Evolutionary conservation across 306 rosid species (phyloP).

Genomic region (Malus sieversii): DNA sequence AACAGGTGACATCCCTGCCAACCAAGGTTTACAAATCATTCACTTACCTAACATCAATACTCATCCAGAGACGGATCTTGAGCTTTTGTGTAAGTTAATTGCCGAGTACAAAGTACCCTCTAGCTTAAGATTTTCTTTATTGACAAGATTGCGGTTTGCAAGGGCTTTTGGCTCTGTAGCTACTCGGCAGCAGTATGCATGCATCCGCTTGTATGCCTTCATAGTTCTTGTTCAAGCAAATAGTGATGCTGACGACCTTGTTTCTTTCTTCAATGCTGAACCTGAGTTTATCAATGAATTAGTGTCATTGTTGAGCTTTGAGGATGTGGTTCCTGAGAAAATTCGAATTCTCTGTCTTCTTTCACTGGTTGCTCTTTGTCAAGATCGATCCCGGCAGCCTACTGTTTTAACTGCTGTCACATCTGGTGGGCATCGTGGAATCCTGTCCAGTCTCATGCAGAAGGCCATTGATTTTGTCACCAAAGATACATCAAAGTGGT

Average conservation of each 20-base stretch:
- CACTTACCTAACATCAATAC: conserved; percentile 54
- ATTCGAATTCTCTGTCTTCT: conserved; percentile 72
- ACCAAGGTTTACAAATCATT: conserved; percentile 74
- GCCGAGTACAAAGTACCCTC: conserved; percentile 71
- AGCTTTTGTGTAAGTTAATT: conserved; percentile 70
- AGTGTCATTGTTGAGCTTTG: conserved; percentile 73
- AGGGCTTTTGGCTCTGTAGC: conserved; percentile 86
- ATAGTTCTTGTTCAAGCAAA: conserved; percentile 87
- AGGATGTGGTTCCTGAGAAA: conserved; percentile 76
- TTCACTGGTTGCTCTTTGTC: conserved; percentile 90
- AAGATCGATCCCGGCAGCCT: conserved; percentile 84
- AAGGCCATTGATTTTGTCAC: conserved; percentile 74
- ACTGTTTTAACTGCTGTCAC: conserved; percentile 78
- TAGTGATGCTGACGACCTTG: conserved; percentile 75
- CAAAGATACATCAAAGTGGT: conserved; percentile 64
- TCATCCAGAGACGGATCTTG: conserved; percentile 65
- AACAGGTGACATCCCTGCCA: conserved; percentile 27
- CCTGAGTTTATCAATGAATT: conserved; percentile 95
- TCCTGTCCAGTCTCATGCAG: conserved; percentile 91
- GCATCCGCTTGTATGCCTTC: conserved; percentile 91
- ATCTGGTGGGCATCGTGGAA: conserved; percentile 98
- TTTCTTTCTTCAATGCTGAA: conserved; percentile 86
- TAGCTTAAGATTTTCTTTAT: conserved; percentile 71
- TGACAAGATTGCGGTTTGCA: conserved; percentile 90
- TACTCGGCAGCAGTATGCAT: conserved; percentile 77